Base-by-base conservation (phyloP, 768 basidiomycete species). In the Vararia minispora region DNA sequence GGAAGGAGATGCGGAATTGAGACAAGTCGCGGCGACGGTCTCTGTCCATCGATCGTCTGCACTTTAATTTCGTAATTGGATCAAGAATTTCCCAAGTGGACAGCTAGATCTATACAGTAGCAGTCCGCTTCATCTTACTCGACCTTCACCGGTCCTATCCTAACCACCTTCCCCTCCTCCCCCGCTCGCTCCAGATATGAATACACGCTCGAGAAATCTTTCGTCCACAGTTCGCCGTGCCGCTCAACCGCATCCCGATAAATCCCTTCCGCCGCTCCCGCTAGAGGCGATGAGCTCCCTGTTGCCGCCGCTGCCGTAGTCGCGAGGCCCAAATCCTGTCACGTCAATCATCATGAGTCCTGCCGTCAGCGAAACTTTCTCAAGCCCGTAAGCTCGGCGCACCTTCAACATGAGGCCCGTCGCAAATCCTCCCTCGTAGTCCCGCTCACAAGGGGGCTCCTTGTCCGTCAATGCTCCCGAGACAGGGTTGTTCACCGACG, bases 401-500 rank as follows among this genome's bases (percentile, higher is more conserved):
- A 77, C 87, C 74, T 90, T 90, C 39, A 87, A 58, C 87, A 90
- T 90, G 33, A 90, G 62, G 5, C 66, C 64, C 2, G 82, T 85
- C 5, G 83, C 83, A 56, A 90, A 92, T 2, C 90, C 89, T 12
- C 86, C 88, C 46, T 85, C 79, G 41, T 82, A 92, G 30, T 78
- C 72, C 28, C 79, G 71, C 57, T 85, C 82, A 51, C 85, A 89
- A 0, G 89, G 89, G 5, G 88, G 80, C 14, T 76, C 74, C 55
- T 76, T 77, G 35, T 65, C 76, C 6, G 74, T 69, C 33, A 89
- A 58, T 12, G 88, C 75, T 14, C 67, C 67, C 6, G 79, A 86
- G 17, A 87, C 87, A 5, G 89, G 89, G 51, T 92, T 92, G 63
- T 92, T 94, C 26, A 82, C 76, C 0, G 79, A 76, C 18, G 79